Conservation (phyloP, 441 rosid genomes). For the Erodium trifolium region DNA sequence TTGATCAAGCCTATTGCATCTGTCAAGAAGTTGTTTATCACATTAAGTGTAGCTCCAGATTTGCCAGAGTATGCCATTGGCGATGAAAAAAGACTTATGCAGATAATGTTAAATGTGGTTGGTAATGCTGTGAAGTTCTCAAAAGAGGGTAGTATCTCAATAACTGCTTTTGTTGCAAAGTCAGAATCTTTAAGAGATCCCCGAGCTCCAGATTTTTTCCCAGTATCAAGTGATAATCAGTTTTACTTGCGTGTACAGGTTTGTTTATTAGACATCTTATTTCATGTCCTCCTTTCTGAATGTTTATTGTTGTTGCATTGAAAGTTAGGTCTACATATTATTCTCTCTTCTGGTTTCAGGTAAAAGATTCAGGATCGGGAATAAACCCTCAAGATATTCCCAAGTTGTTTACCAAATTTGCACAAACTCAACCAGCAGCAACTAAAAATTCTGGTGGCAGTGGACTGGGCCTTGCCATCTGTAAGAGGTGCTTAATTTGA, state of each 20-base stretch:
- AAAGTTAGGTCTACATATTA: conserved; percentile 15
- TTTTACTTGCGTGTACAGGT: conserved; percentile 90
- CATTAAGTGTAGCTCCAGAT: conserved; percentile 71
- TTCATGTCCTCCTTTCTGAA: conserved; percentile 3
- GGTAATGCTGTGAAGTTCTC: conserved; percentile 97
- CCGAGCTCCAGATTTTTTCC: conserved; percentile 57
- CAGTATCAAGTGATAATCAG: conserved; percentile 53
- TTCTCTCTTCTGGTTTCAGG: conserved; percentile 35
- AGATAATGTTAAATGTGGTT: conserved; percentile 67
- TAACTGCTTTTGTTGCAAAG: conserved; percentile 64
- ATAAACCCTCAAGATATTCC: conserved; percentile 80
- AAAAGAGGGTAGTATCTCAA: conserved; percentile 67
- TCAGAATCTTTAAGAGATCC: conserved; percentile 52
- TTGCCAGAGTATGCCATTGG: conserved; percentile 83
- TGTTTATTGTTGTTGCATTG: not conserved
- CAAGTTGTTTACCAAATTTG: conserved; percentile 79
- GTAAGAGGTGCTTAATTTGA: conserved; percentile 60
- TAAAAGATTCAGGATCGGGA: conserved; percentile 83
- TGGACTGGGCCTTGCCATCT: conserved; percentile 98
- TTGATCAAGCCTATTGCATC: conserved; percentile 87
- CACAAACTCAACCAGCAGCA: conserved; percentile 60
- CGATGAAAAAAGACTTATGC: conserved; percentile 88
- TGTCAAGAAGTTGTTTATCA: conserved; percentile 64
- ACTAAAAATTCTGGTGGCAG: conserved; percentile 68
- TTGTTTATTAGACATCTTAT: conserved; percentile 22